phyloP scores from a whole-genome alignment of 352 stramenopile species.

The Elongisporangium prolatum region DNA sequence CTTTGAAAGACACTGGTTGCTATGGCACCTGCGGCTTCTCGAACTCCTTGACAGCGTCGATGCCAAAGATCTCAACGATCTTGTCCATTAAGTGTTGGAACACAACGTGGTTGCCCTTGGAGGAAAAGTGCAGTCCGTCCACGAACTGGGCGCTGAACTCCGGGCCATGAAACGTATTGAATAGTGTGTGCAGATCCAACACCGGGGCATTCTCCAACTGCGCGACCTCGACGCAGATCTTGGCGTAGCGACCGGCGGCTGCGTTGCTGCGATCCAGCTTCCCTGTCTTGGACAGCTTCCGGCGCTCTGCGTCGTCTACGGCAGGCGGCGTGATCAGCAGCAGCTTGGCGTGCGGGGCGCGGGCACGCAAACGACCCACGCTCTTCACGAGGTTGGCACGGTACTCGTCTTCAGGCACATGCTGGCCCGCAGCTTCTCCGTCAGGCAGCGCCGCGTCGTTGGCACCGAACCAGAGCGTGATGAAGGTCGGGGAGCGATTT shows the following conservation, averaged over 20 bases:
- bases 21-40: not conserved
- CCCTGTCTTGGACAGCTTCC: slow-evolving; percentile 8
- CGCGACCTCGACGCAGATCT: slow-evolving; percentile 27
- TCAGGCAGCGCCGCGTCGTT: slow-evolving; percentile 47
- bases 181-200: slow-evolving; percentile 37
- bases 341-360: slow-evolving; percentile 16
- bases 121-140: slow-evolving; percentile 49
- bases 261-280: slow-evolving; percentile 32
- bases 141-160: slow-evolving; percentile 25
- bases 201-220: slow-evolving; percentile 14
- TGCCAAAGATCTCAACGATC: slow-evolving; percentile 23
- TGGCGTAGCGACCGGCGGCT: slow-evolving; percentile 27
- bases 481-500: slow-evolving; percentile 24
- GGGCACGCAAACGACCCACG: slow-evolving; percentile 15
- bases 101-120: slow-evolving; percentile 37
- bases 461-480: slow-evolving; percentile 53
- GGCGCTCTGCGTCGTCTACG: slow-evolving; percentile 26
- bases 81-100: slow-evolving; percentile 23
- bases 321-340: slow-evolving; percentile 44
- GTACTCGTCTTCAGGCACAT: slow-evolving; percentile 45
- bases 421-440: slow-evolving; percentile 21
- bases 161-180: slow-evolving; percentile 23
- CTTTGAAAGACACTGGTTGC: too few relatives aligned
- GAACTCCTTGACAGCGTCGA: not conserved
- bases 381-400: slow-evolving; percentile 28